Base-by-base conservation (phyloP, 495 filamentous ascomycete genomes). In the Neurospora tetrasperma region DNA sequence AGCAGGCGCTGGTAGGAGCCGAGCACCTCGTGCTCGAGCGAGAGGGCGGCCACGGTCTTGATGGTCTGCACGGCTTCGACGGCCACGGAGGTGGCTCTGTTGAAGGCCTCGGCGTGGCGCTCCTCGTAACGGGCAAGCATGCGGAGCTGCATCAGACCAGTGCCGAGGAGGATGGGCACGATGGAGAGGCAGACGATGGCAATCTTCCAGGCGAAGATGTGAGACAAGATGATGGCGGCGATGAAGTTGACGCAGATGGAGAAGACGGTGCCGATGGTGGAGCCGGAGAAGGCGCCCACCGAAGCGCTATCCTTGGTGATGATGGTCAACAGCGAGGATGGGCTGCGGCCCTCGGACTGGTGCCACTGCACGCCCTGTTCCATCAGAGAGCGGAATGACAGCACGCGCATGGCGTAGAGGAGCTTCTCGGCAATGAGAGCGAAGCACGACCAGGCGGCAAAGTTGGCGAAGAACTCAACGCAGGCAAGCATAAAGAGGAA, bases 401-500 rank as follows among this genome's bases (percentile, higher is more conserved):
- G 84, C 78, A 93, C 88, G 74, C 94, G 87, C 6, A 92, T 89
- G n/a, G 93, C 88, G 77, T 91, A 90, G 69, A 97, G 87, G 31
- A 97, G 85, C 42, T 88, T 89, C 44, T 69, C 94, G 83, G 82
- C 94, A 80, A 91, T 92, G 73, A 89, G 89, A 3, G 91, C 94
- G 72, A 97, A 94, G 5, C 71, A 73, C 1, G 91, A 73, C 70
- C 93, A 94, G 72, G 93, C 90, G 44, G 77, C 78, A 41, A 86
- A 85, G 76, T 91, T 90, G 14, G 88, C 89, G 62, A 93, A 75
- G 71, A 96, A 88, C 76, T 91, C 88, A 27, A 89, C 84, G 62
- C 95, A 80, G 10, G 91, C 94, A 31, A 97, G 87, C 86, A 97
- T 93, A 23, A 97, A 87, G 80, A 94, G 97, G 91, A 98, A 94